A percentile compares a stretch with the other conserved stretches of the same genome.
These are phyloP conservation scores for Aphanomyces invadans DNA, from an alignment of 352 stramenopile genomes.

Conservation along the genomic window DNA sequence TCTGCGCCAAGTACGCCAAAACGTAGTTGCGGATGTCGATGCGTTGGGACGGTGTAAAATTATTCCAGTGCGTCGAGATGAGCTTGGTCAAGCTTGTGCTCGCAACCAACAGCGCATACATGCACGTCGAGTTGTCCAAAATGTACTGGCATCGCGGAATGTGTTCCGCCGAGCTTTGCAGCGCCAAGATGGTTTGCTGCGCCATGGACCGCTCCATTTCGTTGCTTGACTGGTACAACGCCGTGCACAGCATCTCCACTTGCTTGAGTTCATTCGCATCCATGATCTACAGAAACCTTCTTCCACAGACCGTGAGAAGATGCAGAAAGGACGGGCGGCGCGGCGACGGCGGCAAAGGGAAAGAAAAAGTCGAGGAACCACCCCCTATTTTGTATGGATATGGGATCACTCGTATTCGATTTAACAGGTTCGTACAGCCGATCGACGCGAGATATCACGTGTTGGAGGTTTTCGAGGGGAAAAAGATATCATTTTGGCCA, in stretches of 20 bases:
- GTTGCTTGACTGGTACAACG: conserved; percentile 71
- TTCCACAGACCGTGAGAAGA: background rate
- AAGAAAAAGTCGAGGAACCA: too few relatives aligned
- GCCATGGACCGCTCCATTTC: conserved; percentile 63
- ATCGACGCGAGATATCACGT: background rate
- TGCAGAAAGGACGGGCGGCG: background rate
- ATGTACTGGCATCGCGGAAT: conserved; percentile 99
- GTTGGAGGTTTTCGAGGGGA: background rate
- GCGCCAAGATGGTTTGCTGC: conserved; percentile 73
- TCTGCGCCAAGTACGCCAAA: conserved; percentile 93
- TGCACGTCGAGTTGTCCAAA: conserved; percentile 92
- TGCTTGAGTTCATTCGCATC: conserved; percentile 69
- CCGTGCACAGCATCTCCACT: conserved; percentile 69
- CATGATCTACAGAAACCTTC: conserved; percentile 31
- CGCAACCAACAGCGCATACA: conserved; percentile 94
- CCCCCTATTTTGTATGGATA: conserved; percentile 22
- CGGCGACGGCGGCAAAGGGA: background rate
- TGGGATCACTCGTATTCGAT: background rate
- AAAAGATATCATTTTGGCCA: conserved; percentile 1
- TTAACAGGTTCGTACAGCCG: background rate
- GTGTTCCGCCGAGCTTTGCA: conserved; percentile 92
- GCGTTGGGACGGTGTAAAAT: conserved; percentile 73
- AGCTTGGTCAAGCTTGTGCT: conserved; percentile 95
- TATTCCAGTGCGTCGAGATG: conserved; percentile 96
- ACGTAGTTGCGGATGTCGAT: conserved; percentile 98